phyloP scores from a whole-genome alignment of 352 stramenopile genomes.

The Pythium phragmitis region DNA sequence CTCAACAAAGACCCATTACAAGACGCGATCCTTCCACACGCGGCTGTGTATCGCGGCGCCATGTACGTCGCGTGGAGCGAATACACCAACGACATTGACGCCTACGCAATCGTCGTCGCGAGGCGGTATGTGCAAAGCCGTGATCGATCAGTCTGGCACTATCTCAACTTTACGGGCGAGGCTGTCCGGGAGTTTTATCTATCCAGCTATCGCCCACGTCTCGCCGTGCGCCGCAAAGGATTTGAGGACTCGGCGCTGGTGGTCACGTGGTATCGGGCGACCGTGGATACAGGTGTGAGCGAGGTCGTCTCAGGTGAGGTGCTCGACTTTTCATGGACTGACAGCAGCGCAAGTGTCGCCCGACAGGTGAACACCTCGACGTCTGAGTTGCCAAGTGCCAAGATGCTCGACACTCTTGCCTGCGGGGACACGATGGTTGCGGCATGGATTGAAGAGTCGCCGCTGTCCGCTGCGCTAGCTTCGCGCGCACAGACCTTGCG shows the following conservation, averaged over 20 bases:
- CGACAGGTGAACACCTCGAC: neutral
- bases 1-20: constrained; percentile 52
- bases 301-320: constrained; percentile 52
- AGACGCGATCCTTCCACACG: constrained; percentile 42
- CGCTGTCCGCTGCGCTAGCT: constrained; percentile 1
- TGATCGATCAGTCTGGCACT: constrained; percentile 55
- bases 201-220: constrained; percentile 39
- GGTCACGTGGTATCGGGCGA: constrained; percentile 62
- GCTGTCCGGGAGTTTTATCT: constrained; percentile 35
- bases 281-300: constrained; percentile 32
- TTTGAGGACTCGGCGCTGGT: constrained; percentile 53
- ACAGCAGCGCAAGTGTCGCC: constrained; percentile 31
- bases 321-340: constrained; percentile 43
- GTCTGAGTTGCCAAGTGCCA: constrained; percentile 8
- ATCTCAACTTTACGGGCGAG: constrained; percentile 35
- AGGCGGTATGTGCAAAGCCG: constrained; percentile 52
- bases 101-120: constrained; percentile 52
- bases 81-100: constrained; percentile 25
- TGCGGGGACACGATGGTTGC: constrained; percentile 46
- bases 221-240: constrained; percentile 44
- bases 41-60: constrained; percentile 44
- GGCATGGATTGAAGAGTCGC: constrained; percentile 42
- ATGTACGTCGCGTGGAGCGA: constrained; percentile 71
- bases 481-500: constrained; percentile 14
- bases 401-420: constrained; percentile 28